Evolutionary conservation across 2,329 filamentous ascomycete genomes (phyloP), one percentile per base, ranked within the genome.

Genomic region (Orbilia brochopaga): DNA sequence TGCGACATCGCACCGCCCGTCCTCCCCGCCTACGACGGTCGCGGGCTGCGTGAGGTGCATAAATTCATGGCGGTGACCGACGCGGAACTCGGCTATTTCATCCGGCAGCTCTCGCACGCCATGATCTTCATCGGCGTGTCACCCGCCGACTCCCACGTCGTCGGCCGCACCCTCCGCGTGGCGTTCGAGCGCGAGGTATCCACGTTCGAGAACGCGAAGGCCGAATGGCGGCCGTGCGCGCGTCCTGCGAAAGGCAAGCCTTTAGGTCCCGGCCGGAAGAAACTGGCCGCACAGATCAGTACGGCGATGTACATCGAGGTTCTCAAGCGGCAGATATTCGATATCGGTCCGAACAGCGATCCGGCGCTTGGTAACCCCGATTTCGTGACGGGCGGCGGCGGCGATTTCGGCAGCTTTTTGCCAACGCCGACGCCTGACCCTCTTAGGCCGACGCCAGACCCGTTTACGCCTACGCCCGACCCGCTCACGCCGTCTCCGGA

Each of bases 21-120:
- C 4, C 27, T 32, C 4, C 27, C 27, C 4, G 27, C 27, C 4
- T 19, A 24, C 15, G 2, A 44, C n/a, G 40, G 19, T 2, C n/a
- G 30, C 8, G 23, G 2, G 17, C 42, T 59, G 24, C 15, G n/a
- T 8, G 40, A 19, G n/a, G 42, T 23, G 3, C 56, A 59, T 24
- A 50, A 23, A 23, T 50, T 32, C n/a, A 59, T 59, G 56, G 44
- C 11, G 2, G 19, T 59, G 5, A 17, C 23, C 13, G 56, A 59
- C 15, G 27, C 7, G 21, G 56, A 59, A 23, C 6, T 51, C 2
- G 42, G 42, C 4, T 59, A 59, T 59, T 59, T 59, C 23, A 19
- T 59, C 21, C 44, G 21, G 23, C 56, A 59, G 42, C 30, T 59
- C 13, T 21, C 48, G 17, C 40, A 32, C 42, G 56, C 56, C 6